Evolutionary conservation across 2,329 filamentous ascomycete genomes (phyloP).

Genomic region (Tympanopsis confertula): DNA sequence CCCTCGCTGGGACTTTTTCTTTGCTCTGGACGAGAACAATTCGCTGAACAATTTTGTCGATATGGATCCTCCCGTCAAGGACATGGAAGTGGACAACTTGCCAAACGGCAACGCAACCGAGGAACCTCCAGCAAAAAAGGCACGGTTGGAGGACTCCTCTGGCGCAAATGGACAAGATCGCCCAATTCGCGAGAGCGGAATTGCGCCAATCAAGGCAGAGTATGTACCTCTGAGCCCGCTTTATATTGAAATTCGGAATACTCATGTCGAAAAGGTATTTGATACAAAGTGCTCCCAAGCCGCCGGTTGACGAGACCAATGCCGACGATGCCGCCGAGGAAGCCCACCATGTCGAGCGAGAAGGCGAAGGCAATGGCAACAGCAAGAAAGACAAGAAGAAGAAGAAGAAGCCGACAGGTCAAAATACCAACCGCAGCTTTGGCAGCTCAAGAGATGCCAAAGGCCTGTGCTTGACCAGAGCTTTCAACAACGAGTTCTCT

Average conservation of each 20-base stretch:
- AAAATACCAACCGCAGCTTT: slow-evolving; percentile 76
- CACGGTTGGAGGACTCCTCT: not conserved
- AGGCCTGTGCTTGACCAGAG: slow-evolving; percentile 65
- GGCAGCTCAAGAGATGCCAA: slow-evolving; percentile 69
- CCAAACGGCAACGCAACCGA: no score
- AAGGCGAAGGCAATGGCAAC: slow-evolving; percentile 36
- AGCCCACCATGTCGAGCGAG: slow-evolving; percentile 42
- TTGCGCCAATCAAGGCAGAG: slow-evolving; percentile 24
- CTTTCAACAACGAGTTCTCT: slow-evolving; percentile 67
- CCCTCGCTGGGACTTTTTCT: no score
- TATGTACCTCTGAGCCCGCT: slow-evolving; percentile 9
- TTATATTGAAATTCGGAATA: not conserved
- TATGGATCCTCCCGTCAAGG: no score
- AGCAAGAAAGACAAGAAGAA: slow-evolving; percentile 29
- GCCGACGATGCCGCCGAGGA: slow-evolving; percentile 48
- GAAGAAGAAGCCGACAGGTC: slow-evolving; percentile 38
- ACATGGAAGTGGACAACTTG: no score
- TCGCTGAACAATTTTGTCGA: no score
- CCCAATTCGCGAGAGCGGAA: slow-evolving; percentile 9
- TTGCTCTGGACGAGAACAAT: no score
- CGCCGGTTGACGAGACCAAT: slow-evolving; percentile 13
- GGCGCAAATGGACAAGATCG: not conserved
- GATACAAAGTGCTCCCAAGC: slow-evolving; percentile 9
- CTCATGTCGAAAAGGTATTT: slow-evolving; percentile 6
- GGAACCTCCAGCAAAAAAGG: not conserved